Conservation (phyloP, 495 filamentous ascomycete genomes). For the Venustampulla echinocandica region DNA sequence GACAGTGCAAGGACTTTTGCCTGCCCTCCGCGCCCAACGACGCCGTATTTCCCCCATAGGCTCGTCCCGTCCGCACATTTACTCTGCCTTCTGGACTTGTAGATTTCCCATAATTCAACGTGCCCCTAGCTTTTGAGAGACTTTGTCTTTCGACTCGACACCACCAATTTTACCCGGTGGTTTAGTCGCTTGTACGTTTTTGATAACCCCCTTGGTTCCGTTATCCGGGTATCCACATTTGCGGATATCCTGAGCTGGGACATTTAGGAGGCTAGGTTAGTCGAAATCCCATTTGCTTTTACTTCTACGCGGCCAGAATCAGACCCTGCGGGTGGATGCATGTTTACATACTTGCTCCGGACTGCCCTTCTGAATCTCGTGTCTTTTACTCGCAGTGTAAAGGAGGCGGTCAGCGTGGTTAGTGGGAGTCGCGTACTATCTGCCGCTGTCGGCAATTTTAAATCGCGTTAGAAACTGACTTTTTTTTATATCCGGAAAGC, state of each 20-base stretch:
- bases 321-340: slow-evolving; percentile 21
- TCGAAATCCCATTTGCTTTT: slow-evolving; percentile 13
- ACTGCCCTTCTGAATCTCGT: neutral
- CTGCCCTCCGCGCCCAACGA: neutral
- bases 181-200: slow-evolving; percentile 19
- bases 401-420: slow-evolving; percentile 19
- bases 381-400: neutral
- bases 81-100: neutral
- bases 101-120: neutral
- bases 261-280: slow-evolving; percentile 16
- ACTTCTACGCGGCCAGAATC: slow-evolving; percentile 6
- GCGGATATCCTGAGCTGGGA: slow-evolving; percentile 15
- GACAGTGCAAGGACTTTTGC: neutral
- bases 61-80: neutral
- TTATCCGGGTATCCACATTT: slow-evolving; percentile 17
- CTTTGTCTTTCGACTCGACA: slow-evolving; percentile 13
- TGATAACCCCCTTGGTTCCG: slow-evolving; percentile 8
- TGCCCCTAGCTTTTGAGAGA: slow-evolving; percentile 5
- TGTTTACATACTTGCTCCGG: slow-evolving; percentile 10
- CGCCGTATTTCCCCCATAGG: neutral
- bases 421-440: neutral
- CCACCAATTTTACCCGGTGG: slow-evolving; percentile 16
- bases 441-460: slow-evolving; percentile 1
- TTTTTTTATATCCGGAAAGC: too few relatives aligned
- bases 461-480: neutral